These are phyloP conservation scores for Solanum microdontum DNA, from an alignment of 257 asterid species.

Conservation along the genomic window DNA sequence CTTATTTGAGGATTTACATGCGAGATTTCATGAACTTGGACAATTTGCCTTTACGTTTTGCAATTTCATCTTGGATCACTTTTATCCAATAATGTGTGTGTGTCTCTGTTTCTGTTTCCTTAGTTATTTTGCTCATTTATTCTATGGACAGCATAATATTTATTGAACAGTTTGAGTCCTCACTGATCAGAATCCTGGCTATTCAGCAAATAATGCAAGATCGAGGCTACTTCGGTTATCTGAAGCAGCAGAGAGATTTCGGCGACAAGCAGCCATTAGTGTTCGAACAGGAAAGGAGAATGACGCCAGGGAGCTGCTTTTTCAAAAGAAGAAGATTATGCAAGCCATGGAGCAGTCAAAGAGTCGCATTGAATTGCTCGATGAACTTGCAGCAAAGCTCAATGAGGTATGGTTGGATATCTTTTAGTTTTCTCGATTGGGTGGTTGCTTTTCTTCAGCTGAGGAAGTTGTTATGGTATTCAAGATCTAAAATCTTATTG, in stretches of 20 bases:
- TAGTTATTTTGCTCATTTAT: background rate
- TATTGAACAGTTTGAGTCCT: conserved; percentile 3
- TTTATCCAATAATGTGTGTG: background rate
- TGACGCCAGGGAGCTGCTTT: conserved; percentile 69
- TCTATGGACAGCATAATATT: background rate
- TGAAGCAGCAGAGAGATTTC: conserved; percentile 86
- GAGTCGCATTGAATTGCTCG: conserved; percentile 70
- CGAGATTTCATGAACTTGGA: background rate
- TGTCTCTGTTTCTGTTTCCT: background rate
- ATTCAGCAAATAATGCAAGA: conserved; percentile 73
- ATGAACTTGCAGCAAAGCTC: conserved; percentile 60
- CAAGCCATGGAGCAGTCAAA: conserved; percentile 81
- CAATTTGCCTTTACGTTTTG: no score
- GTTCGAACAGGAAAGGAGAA: conserved; percentile 67
- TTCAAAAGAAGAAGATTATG: conserved; percentile 82
- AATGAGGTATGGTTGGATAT: conserved; percentile 40
- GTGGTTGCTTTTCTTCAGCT: background rate
- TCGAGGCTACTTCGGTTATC: conserved; percentile 70
- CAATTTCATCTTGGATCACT: background rate
- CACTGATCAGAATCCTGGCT: conserved; percentile 5
- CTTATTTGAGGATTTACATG: background rate
- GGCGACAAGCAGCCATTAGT: conserved; percentile 59
- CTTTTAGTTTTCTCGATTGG: background rate
- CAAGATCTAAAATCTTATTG: background rate
- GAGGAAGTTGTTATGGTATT: background rate